These are phyloP conservation scores for Prosopis cineraria DNA, from an alignment of 306 rosid species.

Conservation along the genomic window DNA sequence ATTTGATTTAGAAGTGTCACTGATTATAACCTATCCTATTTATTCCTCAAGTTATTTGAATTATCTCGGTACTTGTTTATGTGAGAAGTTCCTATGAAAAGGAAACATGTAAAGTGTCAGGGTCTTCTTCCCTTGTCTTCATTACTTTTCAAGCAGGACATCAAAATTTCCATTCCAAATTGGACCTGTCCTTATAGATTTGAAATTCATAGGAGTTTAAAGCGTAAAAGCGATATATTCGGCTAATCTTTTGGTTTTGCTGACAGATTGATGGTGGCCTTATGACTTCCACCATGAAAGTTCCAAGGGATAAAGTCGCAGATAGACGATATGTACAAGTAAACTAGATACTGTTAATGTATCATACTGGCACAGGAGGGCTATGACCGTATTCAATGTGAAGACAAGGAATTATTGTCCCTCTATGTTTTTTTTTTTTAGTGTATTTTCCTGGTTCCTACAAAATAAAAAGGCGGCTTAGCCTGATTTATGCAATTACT, in stretches of 20 bases:
- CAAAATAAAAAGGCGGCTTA: neutral
- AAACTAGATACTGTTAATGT: neutral
- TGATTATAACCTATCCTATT: neutral
- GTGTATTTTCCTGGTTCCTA: slow-evolving; percentile 3
- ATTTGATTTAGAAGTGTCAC: neutral
- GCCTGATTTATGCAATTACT: neutral
- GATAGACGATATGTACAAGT: slow-evolving; percentile 73
- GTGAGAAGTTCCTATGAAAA: neutral
- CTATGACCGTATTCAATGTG: neutral
- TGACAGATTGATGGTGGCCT: slow-evolving; percentile 83
- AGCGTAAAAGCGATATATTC: slow-evolving; percentile 5
- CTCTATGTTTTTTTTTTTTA: neutral
- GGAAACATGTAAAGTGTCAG: neutral
- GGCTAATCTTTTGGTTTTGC: slow-evolving; percentile 28
- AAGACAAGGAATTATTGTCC: neutral
- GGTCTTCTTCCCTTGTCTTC: slow-evolving; percentile 5
- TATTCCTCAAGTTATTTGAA: neutral
- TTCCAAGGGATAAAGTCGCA: slow-evolving; percentile 80
- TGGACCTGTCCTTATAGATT: slow-evolving; percentile 76
- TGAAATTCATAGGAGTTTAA: neutral
- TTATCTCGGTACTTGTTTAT: neutral
- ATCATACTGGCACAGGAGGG: neutral
- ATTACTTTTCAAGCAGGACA: slow-evolving; percentile 59
- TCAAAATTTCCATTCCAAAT: slow-evolving; percentile 74
- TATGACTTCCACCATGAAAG: slow-evolving; percentile 92